Evolutionary conservation across 2,329 filamentous ascomycete species (phyloP), one percentile per base, ranked within the genome.

Genomic region (Drechslera avenae): DNA sequence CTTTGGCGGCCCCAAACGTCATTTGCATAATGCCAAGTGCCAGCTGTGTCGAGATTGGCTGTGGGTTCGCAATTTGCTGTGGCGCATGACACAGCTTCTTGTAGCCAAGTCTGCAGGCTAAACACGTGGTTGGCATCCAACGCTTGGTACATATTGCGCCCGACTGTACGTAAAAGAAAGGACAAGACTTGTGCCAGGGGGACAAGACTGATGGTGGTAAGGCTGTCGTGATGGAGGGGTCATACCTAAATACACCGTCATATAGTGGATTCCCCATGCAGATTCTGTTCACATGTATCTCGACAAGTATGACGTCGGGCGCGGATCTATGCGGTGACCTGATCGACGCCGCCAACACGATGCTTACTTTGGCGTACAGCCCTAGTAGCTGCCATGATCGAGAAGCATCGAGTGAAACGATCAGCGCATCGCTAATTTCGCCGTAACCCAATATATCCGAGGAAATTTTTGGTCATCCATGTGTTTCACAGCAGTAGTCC

Each of bases 21-120:
- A 13, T 30, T 14, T 37, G 39, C 35, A 42, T 52, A 23, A 46
- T 40, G 50, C 45, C 51, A 53, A 45, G 32, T 5, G 13, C 2
- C 13, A 36, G 18, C 8, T 34, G 32, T 13, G 31, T 28, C 37
- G 23, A 28, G 41, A 12, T 36, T 33, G 19, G 21, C 23, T 31
- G 31, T 26, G 35, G 23, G 17, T 39, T 37, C 36, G 34, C 28
- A 39, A 42, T 40, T 40, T 39, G 48, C 7, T 57, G 54, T 52
- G 54, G 52, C 52, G 52, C 47, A 52, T 52, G 51, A 54, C 43
- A 39, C 39, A 34, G 14, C 28, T 37, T 31, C 31, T 18, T 36
- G 42, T 47, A 28, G 43, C 31, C 17, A 31, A 26, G 31, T 18
- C 28, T 28, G 23, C 46, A 34, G 30, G 14, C 32, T 31, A 16